Conservation (phyloP, 2,329 filamentous ascomycete genomes). For the Cladosporium sp. region DNA sequence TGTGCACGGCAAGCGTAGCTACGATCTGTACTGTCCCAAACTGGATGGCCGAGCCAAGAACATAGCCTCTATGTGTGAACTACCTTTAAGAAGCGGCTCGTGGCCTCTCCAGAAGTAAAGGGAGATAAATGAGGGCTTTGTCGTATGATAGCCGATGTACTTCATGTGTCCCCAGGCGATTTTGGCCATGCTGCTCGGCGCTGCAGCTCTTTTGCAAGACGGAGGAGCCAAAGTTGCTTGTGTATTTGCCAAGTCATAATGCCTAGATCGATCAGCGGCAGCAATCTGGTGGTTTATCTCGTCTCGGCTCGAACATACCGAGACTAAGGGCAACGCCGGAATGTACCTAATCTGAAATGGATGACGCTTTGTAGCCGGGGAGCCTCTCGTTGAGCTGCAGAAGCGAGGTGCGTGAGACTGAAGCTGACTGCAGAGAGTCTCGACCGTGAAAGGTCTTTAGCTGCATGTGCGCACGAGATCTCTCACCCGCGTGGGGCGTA, state of each 20-base stretch:
- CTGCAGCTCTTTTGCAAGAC: not conserved
- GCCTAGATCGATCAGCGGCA: not conserved
- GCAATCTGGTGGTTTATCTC: not conserved
- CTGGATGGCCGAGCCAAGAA: not conserved
- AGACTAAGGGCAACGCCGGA: not conserved
- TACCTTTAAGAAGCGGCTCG: not conserved
- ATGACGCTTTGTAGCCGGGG: not conserved
- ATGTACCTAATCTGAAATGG: not conserved
- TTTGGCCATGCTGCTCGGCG: not conserved
- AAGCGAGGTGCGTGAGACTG: slow-evolving; percentile 7
- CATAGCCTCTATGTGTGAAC: not conserved
- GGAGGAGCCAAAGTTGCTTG: not conserved
- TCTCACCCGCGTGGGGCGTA: not conserved
- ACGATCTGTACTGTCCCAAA: not conserved
- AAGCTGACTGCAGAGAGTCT: not conserved
- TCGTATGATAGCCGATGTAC: not conserved
- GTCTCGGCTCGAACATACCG: not conserved
- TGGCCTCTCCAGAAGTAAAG: not conserved
- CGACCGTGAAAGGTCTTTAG: not conserved
- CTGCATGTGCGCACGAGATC: not conserved
- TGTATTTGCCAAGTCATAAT: not conserved
- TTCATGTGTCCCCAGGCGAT: not conserved
- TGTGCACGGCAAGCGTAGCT: not conserved
- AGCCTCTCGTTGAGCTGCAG: slow-evolving; percentile 5
- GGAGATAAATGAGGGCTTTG: not conserved